Conservation (phyloP, 129 eudicot genomes). For the Glebionis coronaria region DNA sequence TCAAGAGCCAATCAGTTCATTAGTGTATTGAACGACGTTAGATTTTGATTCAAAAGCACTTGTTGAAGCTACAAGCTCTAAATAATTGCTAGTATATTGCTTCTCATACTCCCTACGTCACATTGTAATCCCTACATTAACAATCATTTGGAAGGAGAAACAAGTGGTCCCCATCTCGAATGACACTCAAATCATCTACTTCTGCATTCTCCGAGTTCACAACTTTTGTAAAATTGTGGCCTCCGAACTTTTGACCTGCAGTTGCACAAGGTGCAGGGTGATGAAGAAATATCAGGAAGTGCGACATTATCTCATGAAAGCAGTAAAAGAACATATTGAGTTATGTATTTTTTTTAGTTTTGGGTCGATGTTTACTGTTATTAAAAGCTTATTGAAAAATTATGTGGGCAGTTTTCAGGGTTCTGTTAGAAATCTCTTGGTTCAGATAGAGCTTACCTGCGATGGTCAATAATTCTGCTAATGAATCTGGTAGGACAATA, state of each 20-base stretch:
- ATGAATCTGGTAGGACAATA: slow-evolving; percentile 76
- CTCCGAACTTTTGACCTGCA: slow-evolving; percentile 88
- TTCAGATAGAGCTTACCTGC: slow-evolving; percentile 57
- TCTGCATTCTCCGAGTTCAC: slow-evolving; percentile 80
- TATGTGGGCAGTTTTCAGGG: background rate
- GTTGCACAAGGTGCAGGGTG: slow-evolving; percentile 22
- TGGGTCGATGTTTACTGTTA: slow-evolving; percentile 19
- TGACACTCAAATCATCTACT: slow-evolving; percentile 74
- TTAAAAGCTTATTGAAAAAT: background rate
- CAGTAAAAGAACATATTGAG: background rate
- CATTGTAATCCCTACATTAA: slow-evolving; percentile 31
- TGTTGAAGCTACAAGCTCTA: slow-evolving; percentile 31
- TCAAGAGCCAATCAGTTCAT: slow-evolving; percentile 22
- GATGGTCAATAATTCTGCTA: slow-evolving; percentile 56
- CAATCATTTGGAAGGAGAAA: slow-evolving; percentile 48
- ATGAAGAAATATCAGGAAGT: slow-evolving; percentile 1
- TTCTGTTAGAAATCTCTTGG: background rate
- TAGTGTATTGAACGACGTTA: slow-evolving; percentile 24
- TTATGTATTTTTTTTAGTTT: slow-evolving; percentile 6
- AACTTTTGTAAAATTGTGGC: slow-evolving; percentile 42
- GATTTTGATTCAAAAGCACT: slow-evolving; percentile 28
- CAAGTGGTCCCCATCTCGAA: slow-evolving; percentile 90
- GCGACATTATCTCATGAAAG: slow-evolving; percentile 1
- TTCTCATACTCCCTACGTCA: slow-evolving; percentile 21
- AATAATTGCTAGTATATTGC: slow-evolving; percentile 25